A percentile compares a stretch with the other conserved stretches of the same genome.
Conservation (phyloP, 2,329 filamentous ascomycete species). For the Fusarium longipes region DNA sequence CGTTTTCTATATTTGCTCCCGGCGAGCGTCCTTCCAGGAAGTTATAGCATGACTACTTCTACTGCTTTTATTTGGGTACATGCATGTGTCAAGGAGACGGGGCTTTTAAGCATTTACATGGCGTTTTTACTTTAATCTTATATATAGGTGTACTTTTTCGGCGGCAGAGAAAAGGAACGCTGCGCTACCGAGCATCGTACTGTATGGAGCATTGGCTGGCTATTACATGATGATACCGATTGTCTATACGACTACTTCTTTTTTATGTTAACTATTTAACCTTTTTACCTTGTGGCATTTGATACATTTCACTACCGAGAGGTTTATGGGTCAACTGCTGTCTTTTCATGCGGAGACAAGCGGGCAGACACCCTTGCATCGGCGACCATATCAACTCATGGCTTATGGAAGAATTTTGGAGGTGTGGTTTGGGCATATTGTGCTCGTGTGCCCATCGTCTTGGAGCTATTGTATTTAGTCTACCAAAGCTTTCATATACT, state of each 20-base stretch:
- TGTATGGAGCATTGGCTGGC: conserved; percentile 35
- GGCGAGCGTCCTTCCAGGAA: conserved; percentile 28
- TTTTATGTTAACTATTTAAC: background rate
- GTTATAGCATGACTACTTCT: conserved; percentile 26
- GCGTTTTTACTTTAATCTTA: conserved; percentile 39
- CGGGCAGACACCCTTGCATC: background rate
- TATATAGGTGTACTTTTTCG: conserved; percentile 13
- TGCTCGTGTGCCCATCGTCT: conserved; percentile 24
- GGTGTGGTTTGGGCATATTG: conserved; percentile 12
- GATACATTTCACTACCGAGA: background rate
- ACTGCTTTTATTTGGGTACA: conserved; percentile 31
- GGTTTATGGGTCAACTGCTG: background rate
- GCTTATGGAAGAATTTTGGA: conserved; percentile 22
- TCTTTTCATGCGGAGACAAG: conserved; percentile 9
- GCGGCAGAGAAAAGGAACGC: conserved; percentile 37
- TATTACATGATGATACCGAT: conserved; percentile 42
- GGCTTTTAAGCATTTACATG: conserved; percentile 48
- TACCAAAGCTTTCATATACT: conserved; percentile 13
- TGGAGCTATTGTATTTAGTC: background rate
- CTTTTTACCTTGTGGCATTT: conserved; percentile 1
- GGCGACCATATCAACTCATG: conserved; percentile 16
- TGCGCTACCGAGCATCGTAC: conserved; percentile 32
- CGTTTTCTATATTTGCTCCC: conserved; percentile 29
- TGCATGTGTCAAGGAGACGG: conserved; percentile 42
- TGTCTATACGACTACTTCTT: conserved; percentile 35